phyloP scores from a whole-genome alignment of 257 asterid species.

The Capsicum chinense region DNA sequence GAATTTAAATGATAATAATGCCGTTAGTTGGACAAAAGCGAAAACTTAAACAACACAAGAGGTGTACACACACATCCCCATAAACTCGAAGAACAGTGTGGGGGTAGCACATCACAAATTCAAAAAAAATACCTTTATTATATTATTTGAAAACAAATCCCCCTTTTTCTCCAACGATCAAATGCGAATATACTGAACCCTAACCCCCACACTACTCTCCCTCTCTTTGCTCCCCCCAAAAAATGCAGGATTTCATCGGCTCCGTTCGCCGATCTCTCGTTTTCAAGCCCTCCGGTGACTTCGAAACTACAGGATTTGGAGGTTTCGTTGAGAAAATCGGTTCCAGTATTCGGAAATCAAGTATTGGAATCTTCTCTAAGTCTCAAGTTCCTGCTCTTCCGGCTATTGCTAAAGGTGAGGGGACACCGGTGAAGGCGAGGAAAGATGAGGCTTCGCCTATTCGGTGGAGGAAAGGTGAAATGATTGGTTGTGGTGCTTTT shows the following conservation, averaged over 20 bases:
- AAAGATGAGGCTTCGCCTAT: conserved; percentile 65
- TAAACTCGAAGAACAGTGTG: conserved; percentile 9
- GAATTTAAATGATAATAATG: conserved; percentile 10
- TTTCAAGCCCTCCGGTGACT: conserved; percentile 68
- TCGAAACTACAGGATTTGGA: conserved; percentile 54
- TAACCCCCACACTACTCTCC: conserved; percentile 26
- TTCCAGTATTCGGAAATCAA: conserved; percentile 83
- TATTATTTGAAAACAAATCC: conserved; percentile 46
- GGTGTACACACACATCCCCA: not conserved
- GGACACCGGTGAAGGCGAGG: conserved; percentile 30
- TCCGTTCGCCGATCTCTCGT: conserved; percentile 95
- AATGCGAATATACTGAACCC: conserved; percentile 42
- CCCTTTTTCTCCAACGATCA: conserved; percentile 46
- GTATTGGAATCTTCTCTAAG: conserved; percentile 79
- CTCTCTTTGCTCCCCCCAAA: not conserved
- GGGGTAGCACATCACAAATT: not conserved
- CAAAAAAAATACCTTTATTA: conserved; percentile 37
- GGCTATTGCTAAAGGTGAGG: conserved; percentile 45
- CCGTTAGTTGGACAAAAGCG: conserved; percentile 26
- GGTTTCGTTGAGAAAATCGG: conserved; percentile 96
- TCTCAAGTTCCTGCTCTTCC: conserved; percentile 67
- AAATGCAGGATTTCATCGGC: conserved; percentile 91
- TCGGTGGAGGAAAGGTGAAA: conserved; percentile 95
- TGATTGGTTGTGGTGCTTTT: conserved; percentile 96
- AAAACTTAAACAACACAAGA: not conserved